Base-by-base conservation (phyloP, 208 protist genomes). In the Trypanosoma theileri region DNA sequence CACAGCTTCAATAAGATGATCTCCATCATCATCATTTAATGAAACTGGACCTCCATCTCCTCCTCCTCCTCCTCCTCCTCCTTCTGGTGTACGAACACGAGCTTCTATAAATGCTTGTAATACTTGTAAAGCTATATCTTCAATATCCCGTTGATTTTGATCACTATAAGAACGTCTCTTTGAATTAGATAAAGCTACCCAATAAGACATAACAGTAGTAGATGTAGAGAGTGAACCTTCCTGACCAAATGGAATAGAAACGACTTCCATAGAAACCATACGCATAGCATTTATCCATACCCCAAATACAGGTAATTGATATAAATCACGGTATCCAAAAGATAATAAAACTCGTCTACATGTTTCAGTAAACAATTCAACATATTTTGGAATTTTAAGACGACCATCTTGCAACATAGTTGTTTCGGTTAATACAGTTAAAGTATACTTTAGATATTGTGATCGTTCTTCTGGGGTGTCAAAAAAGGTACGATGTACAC, bases 401-500 rank as follows among this genome's bases (percentile, higher is more conserved):
- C 90, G 80, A 16, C 75, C 82, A 61, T 93, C 85, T 26, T 61
- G 59, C 16, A 59, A 21, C 35, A 60, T 66, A 10, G 60, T 63
- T 10, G 77, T 41, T 17, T 81, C 73, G 13, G 62, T 58, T 24
- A 93, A 56, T 59, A 76, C 71, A 24, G 40, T 56, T 1, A 93
- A 65, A 17, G 72, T 80, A 58, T 59, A 66, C 60, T 92, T 70
- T 12, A 96, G 64, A 67, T 86, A 96, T 41, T 75, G 63, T 13
- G 83, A 54, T 6, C 85, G 84, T 50, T 92, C 82, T 57, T 93
- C 87, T 10, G 55, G 59, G 8, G 77, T 78, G 26, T 89, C 82
- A 71, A 93, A 92, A 65, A 96, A 89, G 35, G 88, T 90, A 31
- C 90, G 83, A 14, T 88, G 86, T 31, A 92, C 82, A 10, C 90